These are phyloP conservation scores for Piloderma croceum DNA, from an alignment of 768 basidiomycete genomes.

Conservation along the genomic window DNA sequence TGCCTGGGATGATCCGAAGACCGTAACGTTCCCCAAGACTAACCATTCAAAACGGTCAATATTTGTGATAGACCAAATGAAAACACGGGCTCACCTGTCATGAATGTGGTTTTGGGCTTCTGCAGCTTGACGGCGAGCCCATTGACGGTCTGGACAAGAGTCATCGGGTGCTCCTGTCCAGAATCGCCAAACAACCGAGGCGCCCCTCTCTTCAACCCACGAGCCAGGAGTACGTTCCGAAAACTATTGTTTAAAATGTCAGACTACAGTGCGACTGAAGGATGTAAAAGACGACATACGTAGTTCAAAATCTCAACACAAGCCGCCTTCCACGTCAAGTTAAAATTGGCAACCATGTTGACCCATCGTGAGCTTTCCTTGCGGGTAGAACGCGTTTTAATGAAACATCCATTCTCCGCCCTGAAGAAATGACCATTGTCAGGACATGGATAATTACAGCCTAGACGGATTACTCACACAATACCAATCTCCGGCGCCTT, in stretches of 20 bases:
- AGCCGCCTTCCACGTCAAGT: conserved; percentile 73
- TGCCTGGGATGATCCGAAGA: conserved; percentile 75
- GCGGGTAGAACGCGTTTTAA: conserved; percentile 46
- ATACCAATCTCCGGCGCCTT: conserved; percentile 66
- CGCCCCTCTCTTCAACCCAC: conserved; percentile 77
- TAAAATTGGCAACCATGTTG: conserved; percentile 73
- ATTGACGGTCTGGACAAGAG: conserved; percentile 57
- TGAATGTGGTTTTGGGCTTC: conserved; percentile 93
- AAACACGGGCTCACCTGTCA: conserved; percentile 44
- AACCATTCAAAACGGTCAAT: too few relatives aligned
- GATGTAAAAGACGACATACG: conserved; percentile 40
- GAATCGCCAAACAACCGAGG: conserved; percentile 82
- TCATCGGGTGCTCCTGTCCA: conserved; percentile 49
- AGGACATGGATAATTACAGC: conserved; percentile 2
- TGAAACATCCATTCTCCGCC: conserved; percentile 85
- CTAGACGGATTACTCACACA: conserved; percentile 43
- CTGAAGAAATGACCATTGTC: conserved; percentile 26
- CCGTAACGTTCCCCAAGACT: conserved; percentile 81
- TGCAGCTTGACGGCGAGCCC: conserved; percentile 83
- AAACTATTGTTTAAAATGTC: conserved; percentile 46
- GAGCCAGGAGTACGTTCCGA: conserved; percentile 84
- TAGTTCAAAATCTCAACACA: conserved; percentile 83
- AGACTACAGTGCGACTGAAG: background rate
- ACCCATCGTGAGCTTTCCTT: conserved; percentile 51
- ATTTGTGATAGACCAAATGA: too few relatives aligned